Evolutionary conservation across 768 basidiomycete genomes (phyloP), one percentile per base, ranked within the genome.

Genomic region (Rhizopogon sp.): DNA sequence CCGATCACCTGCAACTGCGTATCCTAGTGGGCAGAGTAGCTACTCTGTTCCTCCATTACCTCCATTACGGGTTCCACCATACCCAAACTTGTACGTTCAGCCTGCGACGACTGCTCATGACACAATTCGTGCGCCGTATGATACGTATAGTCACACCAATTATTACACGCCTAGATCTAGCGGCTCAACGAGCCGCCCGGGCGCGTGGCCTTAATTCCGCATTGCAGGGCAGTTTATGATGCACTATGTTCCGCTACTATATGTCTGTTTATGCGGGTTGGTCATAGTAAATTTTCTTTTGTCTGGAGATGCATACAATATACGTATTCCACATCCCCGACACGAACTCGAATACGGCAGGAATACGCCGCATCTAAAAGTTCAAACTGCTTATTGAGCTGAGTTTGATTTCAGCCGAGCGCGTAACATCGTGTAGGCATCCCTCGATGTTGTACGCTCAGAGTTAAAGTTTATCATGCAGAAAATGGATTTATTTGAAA

Each of bases 41-140:
- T 69, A 69, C 29, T 11, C 51, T 39, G 63, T 58, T 33, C 60
- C 67, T 4, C 59, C 59, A 53, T 47, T 71, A 29, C 70, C 67
- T 0, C 69, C 68, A 16, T 39, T 69, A 55, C 68, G 66, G 44
- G 56, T 68, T 7, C 59, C 62, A 33, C 47, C 61, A 1, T 39
- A 39, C 7, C 20, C 33, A 35, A 54, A 60, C 11, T 25, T 60
- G 28, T 71, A 62, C 51, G 58, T 55, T 28, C 46, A 50, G 44
- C 58, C 55, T 25, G 42, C 46, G 9, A 49, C 50, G 14, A 39
- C 43, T 11, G 43, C 54, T 50, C 66, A 57, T 43, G 68, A 71
- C 37, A 55, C 50, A 42, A 58, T 54, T 11, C 67, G 53, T 33
- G 55, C 61, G 37, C 47, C 58, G 5, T 71, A 66, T 54, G 69